Conservation (phyloP, 306 rosid genomes). For the Abrus precatorius region DNA sequence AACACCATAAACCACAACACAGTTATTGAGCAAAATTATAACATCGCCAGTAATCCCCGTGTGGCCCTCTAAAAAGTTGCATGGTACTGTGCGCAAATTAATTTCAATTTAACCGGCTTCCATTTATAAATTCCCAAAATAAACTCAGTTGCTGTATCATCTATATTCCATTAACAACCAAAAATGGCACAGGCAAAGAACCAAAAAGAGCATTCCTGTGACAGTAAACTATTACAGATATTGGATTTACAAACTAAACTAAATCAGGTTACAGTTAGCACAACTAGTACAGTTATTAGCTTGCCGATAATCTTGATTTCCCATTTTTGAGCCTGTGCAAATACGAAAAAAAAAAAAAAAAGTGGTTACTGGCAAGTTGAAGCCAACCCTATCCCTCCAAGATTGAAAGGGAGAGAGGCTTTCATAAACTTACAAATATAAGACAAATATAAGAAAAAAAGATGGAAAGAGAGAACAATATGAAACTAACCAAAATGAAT, state of each 20-base stretch:
- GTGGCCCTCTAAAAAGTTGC: neutral
- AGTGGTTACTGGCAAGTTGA: constrained; percentile 29
- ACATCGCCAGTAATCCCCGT: neutral
- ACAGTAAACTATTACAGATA: constrained; percentile 37
- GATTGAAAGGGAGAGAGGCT: neutral
- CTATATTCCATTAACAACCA: constrained; percentile 48
- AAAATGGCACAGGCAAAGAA: constrained; percentile 49
- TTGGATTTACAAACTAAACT: constrained; percentile 54
- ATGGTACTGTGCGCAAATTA: neutral
- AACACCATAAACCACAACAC: too few relatives aligned
- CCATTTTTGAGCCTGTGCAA: constrained; percentile 84
- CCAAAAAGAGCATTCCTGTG: constrained; percentile 50
- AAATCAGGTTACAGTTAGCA: constrained; percentile 54
- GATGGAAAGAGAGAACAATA: constrained; percentile 5
- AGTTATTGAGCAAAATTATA: neutral
- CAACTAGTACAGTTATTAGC: constrained; percentile 54
- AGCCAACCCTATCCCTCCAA: constrained; percentile 6
- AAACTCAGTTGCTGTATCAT: constrained; percentile 21
- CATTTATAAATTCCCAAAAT: constrained; percentile 21
- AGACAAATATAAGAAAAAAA: constrained; percentile 16
- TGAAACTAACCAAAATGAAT: constrained; percentile 84
- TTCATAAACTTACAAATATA: constrained; percentile 8
- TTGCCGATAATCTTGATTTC: constrained; percentile 69
- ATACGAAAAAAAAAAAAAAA: constrained; percentile 15
- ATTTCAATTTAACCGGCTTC: constrained; percentile 28